Percentiles rank a stretch among this genome's conserved stretches.
These are phyloP conservation scores for Mortierella sp. DNA, from an alignment of 371 early-diverging fungal species.

Conservation along the genomic window DNA sequence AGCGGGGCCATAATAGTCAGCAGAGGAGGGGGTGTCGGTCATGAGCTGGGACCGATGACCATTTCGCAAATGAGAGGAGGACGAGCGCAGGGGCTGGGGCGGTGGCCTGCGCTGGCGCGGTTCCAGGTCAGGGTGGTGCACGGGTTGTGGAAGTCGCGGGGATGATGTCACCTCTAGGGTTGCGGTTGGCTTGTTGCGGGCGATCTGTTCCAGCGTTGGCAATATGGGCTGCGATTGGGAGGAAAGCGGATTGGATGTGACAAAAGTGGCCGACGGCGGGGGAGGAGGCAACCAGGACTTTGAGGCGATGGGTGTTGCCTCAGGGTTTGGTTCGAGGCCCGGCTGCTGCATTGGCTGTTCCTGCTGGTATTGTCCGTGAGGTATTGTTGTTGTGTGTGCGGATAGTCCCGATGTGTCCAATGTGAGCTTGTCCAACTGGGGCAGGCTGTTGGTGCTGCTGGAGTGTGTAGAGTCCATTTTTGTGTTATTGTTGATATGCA, in stretches of 20 bases:
- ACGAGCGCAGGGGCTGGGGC: slow-evolving; percentile 15
- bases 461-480: slow-evolving; percentile 7
- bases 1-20: slow-evolving; percentile 12
- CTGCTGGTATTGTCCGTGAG: neutral
- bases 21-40: slow-evolving; percentile 23
- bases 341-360: slow-evolving; percentile 1
- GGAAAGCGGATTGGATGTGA: neutral
- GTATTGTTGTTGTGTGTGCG: neutral
- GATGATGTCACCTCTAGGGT: slow-evolving; percentile 5
- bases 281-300: neutral
- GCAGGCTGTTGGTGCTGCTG: slow-evolving; percentile 3
- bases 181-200: neutral
- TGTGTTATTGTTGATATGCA: neutral
- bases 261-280: neutral
- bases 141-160: slow-evolving; percentile 11
- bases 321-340: neutral
- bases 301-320: neutral
- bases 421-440: slow-evolving; percentile 2
- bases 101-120: neutral
- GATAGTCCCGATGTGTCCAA: slow-evolving; percentile 1
- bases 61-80: neutral
- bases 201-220: slow-evolving; percentile 1
- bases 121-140: neutral
- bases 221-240: slow-evolving; percentile 12
- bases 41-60: slow-evolving; percentile 18